A percentile compares a stretch with the other conserved stretches of the same genome.
These are phyloP conservation scores for Cenchrus purpureus DNA, from an alignment of 176 grass and related monocot genomes.

Conservation along the genomic window DNA sequence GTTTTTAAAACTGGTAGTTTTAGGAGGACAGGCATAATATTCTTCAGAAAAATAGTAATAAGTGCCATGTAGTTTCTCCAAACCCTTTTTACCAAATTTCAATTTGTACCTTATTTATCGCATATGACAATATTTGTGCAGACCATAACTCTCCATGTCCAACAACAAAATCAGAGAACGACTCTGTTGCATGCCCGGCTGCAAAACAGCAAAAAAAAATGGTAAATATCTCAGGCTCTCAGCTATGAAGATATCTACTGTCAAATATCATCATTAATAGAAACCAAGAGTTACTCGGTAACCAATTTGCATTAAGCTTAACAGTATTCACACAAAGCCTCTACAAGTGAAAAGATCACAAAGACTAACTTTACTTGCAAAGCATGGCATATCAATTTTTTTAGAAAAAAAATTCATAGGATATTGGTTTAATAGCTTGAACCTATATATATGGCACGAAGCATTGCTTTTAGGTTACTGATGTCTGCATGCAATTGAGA, in stretches of 20 bases:
- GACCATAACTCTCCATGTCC: constrained; percentile 98
- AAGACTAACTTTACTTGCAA: constrained; percentile 16
- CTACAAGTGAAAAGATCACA: neutral
- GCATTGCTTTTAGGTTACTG: constrained; percentile 91
- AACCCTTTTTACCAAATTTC: neutral
- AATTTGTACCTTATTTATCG: constrained; percentile 77
- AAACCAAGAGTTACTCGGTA: neutral
- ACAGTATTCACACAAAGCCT: neutral
- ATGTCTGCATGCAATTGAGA: constrained; percentile 77
- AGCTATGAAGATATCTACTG: constrained; percentile 2
- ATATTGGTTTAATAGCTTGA: constrained; percentile 14
- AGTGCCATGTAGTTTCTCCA: neutral
- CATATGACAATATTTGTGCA: constrained; percentile 88
- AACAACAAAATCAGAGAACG: constrained; percentile 96
- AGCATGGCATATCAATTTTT: neutral
- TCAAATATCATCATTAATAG: neutral
- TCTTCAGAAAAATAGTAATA: neutral
- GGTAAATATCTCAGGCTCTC: neutral
- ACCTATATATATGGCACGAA: constrained; percentile 96
- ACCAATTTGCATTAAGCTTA: neutral
- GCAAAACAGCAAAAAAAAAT: constrained; percentile 39
- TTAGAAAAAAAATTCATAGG: neutral
- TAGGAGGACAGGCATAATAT: neutral
- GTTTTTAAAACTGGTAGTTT: neutral
- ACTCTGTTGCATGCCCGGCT: constrained; percentile 97